Percentiles rank a stretch among this genome's conserved stretches.
Evolutionary conservation across 768 basidiomycete genomes (phyloP).

Genomic region (Tricholoma matsutake): DNA sequence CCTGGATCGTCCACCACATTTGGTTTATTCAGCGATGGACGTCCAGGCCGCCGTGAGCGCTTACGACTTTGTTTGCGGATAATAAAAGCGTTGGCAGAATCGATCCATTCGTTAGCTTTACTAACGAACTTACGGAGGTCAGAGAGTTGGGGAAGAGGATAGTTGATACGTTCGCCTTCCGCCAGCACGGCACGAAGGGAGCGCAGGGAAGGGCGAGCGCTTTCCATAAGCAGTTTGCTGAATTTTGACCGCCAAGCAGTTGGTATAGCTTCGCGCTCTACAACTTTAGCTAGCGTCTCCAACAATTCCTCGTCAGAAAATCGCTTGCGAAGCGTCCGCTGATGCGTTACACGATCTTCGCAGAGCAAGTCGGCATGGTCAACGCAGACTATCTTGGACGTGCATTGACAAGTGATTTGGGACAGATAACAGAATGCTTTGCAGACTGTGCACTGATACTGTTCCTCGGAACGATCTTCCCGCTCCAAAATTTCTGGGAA

Average conservation of each 20-base stretch:
- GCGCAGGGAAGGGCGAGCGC: constrained; percentile 68
- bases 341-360: constrained; percentile 40
- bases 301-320: constrained; percentile 77
- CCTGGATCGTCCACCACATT: constrained; percentile 49
- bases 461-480: constrained; percentile 85
- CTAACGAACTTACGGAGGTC: constrained; percentile 76
- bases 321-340: constrained; percentile 70
- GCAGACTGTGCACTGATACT: constrained; percentile 93
- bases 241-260: constrained; percentile 73
- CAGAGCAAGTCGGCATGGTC: constrained; percentile 83
- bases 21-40: constrained; percentile 42
- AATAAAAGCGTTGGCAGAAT: constrained; percentile 73
- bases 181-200: constrained; percentile 77
- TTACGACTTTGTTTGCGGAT: constrained; percentile 79
- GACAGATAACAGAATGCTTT: constrained; percentile 95
- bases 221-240: constrained; percentile 61
- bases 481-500: constrained; percentile 70
- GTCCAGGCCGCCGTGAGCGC: constrained; percentile 62
- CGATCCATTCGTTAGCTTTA: constrained; percentile 86
- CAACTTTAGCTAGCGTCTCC: constrained; percentile 62
- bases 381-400: constrained; percentile 75
- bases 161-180: constrained; percentile 86
- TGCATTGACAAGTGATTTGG: constrained; percentile 82
- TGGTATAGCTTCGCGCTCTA: constrained; percentile 72
- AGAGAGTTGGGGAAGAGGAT: constrained; percentile 66